Conservation (phyloP, 2,329 filamentous ascomycete species). For the Aspergillus pseudotamarii region DNA sequence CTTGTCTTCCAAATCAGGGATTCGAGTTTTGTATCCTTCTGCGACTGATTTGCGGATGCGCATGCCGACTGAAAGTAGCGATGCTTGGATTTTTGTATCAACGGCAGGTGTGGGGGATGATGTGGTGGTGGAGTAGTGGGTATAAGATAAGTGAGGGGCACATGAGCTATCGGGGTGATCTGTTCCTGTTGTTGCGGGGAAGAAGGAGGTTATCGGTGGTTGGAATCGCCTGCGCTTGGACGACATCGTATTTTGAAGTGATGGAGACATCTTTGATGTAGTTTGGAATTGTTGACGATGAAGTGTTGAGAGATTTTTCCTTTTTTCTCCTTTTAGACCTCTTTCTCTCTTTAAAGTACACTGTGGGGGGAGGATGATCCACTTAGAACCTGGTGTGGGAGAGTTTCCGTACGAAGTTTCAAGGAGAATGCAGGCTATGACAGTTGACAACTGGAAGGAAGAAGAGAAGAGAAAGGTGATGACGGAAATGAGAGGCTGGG, state of each 20-base stretch:
- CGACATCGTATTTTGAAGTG: conserved; percentile 19
- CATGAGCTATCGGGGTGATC: conserved; percentile 10
- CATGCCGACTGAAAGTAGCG: conserved; percentile 91
- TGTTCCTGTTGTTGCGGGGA: conserved; percentile 26
- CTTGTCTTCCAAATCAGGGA: conserved; percentile 31
- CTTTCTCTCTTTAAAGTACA: neutral
- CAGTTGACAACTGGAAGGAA: conserved; percentile 6
- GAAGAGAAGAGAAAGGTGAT: conserved; percentile 6
- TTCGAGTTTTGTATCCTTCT: conserved; percentile 83
- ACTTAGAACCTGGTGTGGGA: neutral
- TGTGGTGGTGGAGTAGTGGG: conserved; percentile 45
- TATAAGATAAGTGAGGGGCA: conserved; percentile 34
- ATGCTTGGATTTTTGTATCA: conserved; percentile 71
- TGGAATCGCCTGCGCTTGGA: conserved; percentile 51
- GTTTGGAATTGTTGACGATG: neutral
- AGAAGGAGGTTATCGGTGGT: conserved; percentile 46
- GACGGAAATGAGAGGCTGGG: conserved; percentile 14
- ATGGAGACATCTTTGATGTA: conserved; percentile 20
- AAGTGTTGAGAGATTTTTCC: neutral
- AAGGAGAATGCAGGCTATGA: conserved; percentile 4
- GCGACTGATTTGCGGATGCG: conserved; percentile 88
- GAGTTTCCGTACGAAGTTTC: neutral
- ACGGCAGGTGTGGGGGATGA: conserved; percentile 54
- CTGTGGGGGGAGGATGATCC: neutral
- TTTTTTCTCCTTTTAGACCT: neutral